These are phyloP conservation scores for Kwoniella newhampshirensis DNA, from an alignment of 768 basidiomycete genomes.

Conservation along the genomic window DNA sequence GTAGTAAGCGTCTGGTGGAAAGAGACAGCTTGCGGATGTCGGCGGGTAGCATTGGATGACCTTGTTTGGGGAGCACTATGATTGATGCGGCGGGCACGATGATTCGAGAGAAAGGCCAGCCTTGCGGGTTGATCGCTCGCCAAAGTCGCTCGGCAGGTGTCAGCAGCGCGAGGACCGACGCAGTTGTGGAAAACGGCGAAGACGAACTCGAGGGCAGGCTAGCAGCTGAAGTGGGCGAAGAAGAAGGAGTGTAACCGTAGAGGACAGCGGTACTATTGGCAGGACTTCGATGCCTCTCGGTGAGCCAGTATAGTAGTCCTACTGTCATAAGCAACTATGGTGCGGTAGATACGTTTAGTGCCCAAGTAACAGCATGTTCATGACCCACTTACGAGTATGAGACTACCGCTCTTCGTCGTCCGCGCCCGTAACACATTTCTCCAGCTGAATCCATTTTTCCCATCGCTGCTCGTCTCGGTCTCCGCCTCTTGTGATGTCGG, in stretches of 20 bases:
- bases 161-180: constrained; percentile 9
- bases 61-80: constrained; percentile 58
- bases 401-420: constrained; percentile 43
- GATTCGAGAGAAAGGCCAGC: constrained; percentile 32
- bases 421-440: constrained; percentile 33
- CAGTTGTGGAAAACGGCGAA: constrained; percentile 15
- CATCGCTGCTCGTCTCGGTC: constrained; percentile 1
- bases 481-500: constrained; percentile 1
- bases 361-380: background rate
- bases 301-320: constrained; percentile 47
- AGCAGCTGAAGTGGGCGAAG: background rate
- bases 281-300: constrained; percentile 31
- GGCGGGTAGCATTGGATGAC: constrained; percentile 38
- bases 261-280: constrained; percentile 32
- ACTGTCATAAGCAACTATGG: constrained; percentile 40
- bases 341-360: background rate
- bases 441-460: constrained; percentile 30
- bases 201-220: background rate
- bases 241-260: constrained; percentile 43
- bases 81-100: constrained; percentile 61
- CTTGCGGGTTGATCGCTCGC: constrained; percentile 43
- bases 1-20: constrained; percentile 31
- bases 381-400: constrained; percentile 35
- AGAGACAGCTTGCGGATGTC: constrained; percentile 41
- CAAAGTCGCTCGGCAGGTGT: constrained; percentile 34